A percentile compares a stretch with the other conserved stretches of the same genome.
These are phyloP conservation scores for Yamadazyma tumulicola DNA, from an alignment of 805 yeast genomes.

Conservation along the genomic window DNA sequence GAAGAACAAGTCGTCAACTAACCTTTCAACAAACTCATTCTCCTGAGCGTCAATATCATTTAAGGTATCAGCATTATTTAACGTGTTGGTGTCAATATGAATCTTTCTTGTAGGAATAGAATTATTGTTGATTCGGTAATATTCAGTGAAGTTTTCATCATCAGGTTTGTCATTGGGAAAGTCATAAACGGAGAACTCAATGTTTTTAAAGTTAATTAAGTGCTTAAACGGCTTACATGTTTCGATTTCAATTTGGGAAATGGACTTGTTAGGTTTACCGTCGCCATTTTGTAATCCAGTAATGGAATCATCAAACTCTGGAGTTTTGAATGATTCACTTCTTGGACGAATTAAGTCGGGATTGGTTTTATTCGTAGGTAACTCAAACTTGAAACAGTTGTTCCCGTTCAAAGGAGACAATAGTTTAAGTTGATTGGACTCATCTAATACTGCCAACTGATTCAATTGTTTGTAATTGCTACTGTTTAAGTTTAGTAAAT, in stretches of 20 bases:
- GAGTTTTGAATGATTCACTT: slow-evolving; percentile 5
- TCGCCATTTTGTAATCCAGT: slow-evolving; percentile 1
- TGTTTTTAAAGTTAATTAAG: slow-evolving; percentile 26
- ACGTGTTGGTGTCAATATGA: slow-evolving; percentile 6
- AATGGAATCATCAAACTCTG: neutral
- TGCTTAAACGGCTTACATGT: slow-evolving; percentile 43
- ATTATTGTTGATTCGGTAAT: slow-evolving; percentile 19
- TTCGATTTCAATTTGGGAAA: slow-evolving; percentile 55
- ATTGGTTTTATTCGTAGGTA: slow-evolving; percentile 26
- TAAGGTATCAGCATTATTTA: neutral
- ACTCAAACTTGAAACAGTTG: slow-evolving; percentile 35
- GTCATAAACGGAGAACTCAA: slow-evolving; percentile 28
- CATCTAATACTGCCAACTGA: slow-evolving; percentile 34
- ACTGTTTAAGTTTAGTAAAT: slow-evolving; percentile 18
- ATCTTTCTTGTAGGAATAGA: slow-evolving; percentile 17
- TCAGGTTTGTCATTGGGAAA: slow-evolving; percentile 9
- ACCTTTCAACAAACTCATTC: slow-evolving; percentile 7
- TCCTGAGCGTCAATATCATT: neutral
- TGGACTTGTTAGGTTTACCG: slow-evolving; percentile 4
- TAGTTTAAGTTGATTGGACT: slow-evolving; percentile 26
- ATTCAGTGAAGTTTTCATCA: slow-evolving; percentile 15
- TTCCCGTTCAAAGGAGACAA: slow-evolving; percentile 37
- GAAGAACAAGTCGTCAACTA: slow-evolving; percentile 7
- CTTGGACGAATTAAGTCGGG: slow-evolving; percentile 4
- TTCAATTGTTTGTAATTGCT: slow-evolving; percentile 10